Base-by-base conservation (phyloP, 2,329 filamentous ascomycete genomes). In the Diaporthe sp. region DNA sequence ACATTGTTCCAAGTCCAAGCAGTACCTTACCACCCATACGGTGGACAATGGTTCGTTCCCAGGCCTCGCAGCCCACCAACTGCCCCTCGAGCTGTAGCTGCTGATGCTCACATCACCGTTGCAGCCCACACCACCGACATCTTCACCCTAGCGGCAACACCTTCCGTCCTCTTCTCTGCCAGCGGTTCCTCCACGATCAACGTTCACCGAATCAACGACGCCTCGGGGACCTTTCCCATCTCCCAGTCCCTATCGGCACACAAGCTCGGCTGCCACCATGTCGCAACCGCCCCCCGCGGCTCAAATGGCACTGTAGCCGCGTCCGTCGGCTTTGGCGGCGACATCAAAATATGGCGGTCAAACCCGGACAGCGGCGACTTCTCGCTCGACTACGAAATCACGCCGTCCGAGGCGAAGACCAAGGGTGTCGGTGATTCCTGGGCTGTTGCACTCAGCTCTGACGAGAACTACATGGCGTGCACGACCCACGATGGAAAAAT, bases 21-120 rank as follows among this genome's bases (percentile, higher is more conserved):
- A 98, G 93, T 99, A 98, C 84, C 91, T 99, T 77, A 97, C 96
- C 81, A 94, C 94, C 79, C 95, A 98, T 84, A 96, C 95, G 58
- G 91, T 98, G 83, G 94, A 98, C 83, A 91, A 95, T 87, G 95
- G 95, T 95, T 83, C 83, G 87, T 72, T 71, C 62, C 59, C 58
- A 2, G 25, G 12, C 65, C 37, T 53, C 25, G 55, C 42, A 82
- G 81, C 82, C 83, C 77, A 79, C 82, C 77, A 83, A 80, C 74
- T 19, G 80, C 73, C 73, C 72, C 53, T 73, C 67, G 75, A 75
- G 71, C 34, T 46, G 57, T 44, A 49, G 42, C 19, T 58, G n/a
- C 69, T 59, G 65, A 73, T 57, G 70, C 72, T 65, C 74, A 76
- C 51, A 39, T 55, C 2, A n/a, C 70, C 28, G 22, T 65, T 62